phyloP scores from a whole-genome alignment of 1,284 basidiomycete species.

The Ceratobasidium theobromae region DNA sequence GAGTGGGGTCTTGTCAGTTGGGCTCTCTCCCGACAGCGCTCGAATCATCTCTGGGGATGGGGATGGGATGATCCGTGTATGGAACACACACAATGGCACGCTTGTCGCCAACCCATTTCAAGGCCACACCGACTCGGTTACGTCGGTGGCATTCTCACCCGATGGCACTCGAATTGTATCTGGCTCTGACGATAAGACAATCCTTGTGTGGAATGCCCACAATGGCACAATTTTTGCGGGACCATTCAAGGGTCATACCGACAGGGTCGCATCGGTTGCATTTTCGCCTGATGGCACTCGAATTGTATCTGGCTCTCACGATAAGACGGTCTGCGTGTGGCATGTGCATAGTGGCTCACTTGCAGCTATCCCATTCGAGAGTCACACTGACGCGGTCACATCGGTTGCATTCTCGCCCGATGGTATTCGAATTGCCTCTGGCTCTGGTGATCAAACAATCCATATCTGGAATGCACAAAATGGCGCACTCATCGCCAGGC shows the following conservation, averaged over 20 bases:
- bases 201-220: constrained; percentile 18
- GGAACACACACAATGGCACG: no score
- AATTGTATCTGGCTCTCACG: constrained; percentile 28
- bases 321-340: constrained; percentile 33
- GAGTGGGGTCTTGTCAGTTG: constrained; percentile 47
- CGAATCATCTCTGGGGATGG: no score
- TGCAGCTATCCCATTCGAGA: constrained; percentile 39
- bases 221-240: not conserved
- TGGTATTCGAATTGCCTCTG: constrained; percentile 39
- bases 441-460: constrained; percentile 40
- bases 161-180: constrained; percentile 16
- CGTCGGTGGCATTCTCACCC: constrained; percentile 27
- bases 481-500: not conserved
- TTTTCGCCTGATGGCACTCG: constrained; percentile 25
- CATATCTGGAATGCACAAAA: not conserved
- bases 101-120: no score
- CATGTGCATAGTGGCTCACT: constrained; percentile 5
- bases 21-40: constrained; percentile 44
- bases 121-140: no score
- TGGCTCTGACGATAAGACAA: not conserved
- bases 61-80: no score
- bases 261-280: not conserved
- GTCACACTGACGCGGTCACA: constrained; percentile 49
- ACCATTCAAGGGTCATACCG: not conserved
- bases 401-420: no score